Evolutionary conservation across 306 rosid species (phyloP).

Genomic region (Betula pendula): DNA sequence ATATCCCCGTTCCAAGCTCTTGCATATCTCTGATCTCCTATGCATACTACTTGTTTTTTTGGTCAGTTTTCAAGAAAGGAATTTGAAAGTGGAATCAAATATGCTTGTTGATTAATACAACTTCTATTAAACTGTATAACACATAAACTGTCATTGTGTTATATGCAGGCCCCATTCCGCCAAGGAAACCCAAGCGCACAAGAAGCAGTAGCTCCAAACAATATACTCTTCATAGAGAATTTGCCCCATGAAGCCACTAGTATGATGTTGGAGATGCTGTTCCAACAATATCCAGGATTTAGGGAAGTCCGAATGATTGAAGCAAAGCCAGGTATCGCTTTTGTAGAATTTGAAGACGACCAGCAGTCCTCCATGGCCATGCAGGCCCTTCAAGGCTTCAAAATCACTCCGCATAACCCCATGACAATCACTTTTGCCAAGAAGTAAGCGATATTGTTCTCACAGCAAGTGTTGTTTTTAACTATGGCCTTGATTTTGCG

Average conservation of each 20-base stretch:
- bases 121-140: conserved; percentile 19
- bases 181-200: conserved; percentile 58
- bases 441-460: conserved; percentile 51
- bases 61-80: neutral
- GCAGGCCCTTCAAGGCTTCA: conserved; percentile 96
- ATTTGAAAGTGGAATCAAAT: neutral
- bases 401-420: conserved; percentile 90
- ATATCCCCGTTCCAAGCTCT: neutral
- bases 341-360: conserved; percentile 91
- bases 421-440: conserved; percentile 83
- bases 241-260: conserved; percentile 86
- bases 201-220: conserved; percentile 83
- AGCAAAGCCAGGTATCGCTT: conserved; percentile 98
- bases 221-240: conserved; percentile 89
- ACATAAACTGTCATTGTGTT: conserved; percentile 1
- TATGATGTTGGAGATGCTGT: conserved; percentile 90
- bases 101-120: neutral
- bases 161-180: conserved; percentile 66
- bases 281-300: conserved; percentile 93
- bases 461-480: conserved; percentile 13
- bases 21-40: neutral
- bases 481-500: conserved; percentile 12
- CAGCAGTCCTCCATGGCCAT: conserved; percentile 91
- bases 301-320: conserved; percentile 96
- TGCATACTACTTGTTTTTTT: too few species aligned